These are phyloP conservation scores for Fusarium lateritium DNA, from an alignment of 2,329 filamentous ascomycete species.

Conservation along the genomic window DNA sequence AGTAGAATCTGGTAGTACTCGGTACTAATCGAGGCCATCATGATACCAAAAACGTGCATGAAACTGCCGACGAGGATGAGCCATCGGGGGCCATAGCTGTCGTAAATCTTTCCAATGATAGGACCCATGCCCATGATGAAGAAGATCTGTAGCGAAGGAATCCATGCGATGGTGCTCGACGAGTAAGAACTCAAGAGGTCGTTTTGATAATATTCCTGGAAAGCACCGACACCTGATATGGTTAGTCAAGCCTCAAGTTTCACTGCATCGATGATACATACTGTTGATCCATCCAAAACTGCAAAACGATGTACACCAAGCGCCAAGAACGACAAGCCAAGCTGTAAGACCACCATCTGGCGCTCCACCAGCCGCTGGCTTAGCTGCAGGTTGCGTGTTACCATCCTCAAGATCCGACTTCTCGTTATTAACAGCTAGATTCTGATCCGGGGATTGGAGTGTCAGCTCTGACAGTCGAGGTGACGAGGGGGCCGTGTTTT, in stretches of 20 bases:
- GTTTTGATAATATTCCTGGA: slow-evolving; percentile 71
- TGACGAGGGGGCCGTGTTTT: slow-evolving; percentile 8
- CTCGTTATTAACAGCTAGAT: slow-evolving; percentile 16
- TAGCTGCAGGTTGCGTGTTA: background rate
- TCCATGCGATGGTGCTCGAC: slow-evolving; percentile 72
- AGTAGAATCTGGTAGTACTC: slow-evolving; percentile 60
- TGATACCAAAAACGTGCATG: slow-evolving; percentile 72
- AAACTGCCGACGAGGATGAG: slow-evolving; percentile 68
- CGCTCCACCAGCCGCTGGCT: slow-evolving; percentile 1
- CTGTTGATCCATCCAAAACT: slow-evolving; percentile 61
- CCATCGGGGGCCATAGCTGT: slow-evolving; percentile 72
- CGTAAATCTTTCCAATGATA: slow-evolving; percentile 73
- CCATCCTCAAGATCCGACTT: slow-evolving; percentile 35
- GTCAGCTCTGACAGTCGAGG: slow-evolving; percentile 30
- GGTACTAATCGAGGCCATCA: slow-evolving; percentile 71
- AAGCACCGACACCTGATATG: slow-evolving; percentile 61
- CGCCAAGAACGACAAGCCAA: slow-evolving; percentile 59
- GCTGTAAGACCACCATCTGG: slow-evolving; percentile 47
- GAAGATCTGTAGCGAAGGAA: slow-evolving; percentile 69
- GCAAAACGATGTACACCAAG: slow-evolving; percentile 59
- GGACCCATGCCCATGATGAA: slow-evolving; percentile 70
- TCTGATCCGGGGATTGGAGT: slow-evolving; percentile 3
- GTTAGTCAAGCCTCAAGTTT: background rate
- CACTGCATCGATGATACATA: slow-evolving; percentile 51
- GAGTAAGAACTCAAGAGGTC: slow-evolving; percentile 64